These are phyloP conservation scores for Pseudohyphozyma bogoriensis DNA, from an alignment of 768 basidiomycete genomes.

Conservation along the genomic window DNA sequence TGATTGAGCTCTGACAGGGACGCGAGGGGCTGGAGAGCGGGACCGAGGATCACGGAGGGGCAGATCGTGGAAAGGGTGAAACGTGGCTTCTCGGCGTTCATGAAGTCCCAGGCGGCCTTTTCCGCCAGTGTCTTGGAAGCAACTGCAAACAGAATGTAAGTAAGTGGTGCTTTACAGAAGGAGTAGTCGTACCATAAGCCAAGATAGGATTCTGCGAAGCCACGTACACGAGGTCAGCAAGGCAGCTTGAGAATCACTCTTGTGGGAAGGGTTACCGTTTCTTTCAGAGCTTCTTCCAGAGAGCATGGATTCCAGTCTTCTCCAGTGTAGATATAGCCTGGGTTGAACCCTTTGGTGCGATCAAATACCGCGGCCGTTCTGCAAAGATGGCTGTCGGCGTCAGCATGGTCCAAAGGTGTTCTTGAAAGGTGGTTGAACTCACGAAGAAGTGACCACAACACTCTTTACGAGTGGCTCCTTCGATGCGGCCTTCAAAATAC, in stretches of 20 bases:
- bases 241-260: too few species aligned
- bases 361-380: conserved; percentile 7
- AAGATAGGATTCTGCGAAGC: not conserved
- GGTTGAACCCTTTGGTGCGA: not conserved
- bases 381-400: conserved; percentile 26
- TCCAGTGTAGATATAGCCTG: conserved; percentile 19
- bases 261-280: conserved; percentile 32
- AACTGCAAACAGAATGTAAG: not conserved
- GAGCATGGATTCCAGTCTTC: conserved; percentile 55
- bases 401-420: too few species aligned
- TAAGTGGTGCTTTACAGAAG: not conserved
- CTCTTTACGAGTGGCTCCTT: conserved; percentile 47
- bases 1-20: too few species aligned
- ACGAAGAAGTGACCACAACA: conserved; percentile 58
- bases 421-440: too few species aligned
- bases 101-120: conserved; percentile 49
- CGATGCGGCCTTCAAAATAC: conserved; percentile 48
- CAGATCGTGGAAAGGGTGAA: not conserved
- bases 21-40: too few species aligned
- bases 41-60: too few species aligned
- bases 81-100: conserved; percentile 38
- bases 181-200: too few species aligned
- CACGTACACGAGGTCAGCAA: too few species aligned
- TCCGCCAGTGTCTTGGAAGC: conserved; percentile 61
- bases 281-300: conserved; percentile 38